These are phyloP conservation scores for Solanum ahanhuiri DNA, from an alignment of 257 asterid genomes.

Conservation along the genomic window DNA sequence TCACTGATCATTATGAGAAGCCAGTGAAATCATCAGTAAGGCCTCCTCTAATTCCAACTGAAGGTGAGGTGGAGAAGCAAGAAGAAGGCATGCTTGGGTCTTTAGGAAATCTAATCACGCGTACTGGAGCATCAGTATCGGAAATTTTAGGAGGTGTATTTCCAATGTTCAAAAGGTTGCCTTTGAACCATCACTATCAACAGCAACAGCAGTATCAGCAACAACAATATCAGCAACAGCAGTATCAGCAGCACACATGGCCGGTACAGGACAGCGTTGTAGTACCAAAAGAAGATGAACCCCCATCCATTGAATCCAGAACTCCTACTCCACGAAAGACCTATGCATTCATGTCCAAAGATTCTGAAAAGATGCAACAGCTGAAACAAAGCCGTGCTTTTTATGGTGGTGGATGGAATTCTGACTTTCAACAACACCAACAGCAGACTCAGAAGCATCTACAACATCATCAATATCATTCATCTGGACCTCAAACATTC, in stretches of 20 bases:
- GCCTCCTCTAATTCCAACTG: constrained; percentile 63
- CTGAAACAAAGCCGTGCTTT: constrained; percentile 67
- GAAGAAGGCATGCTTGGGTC: constrained; percentile 68
- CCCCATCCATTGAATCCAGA: constrained; percentile 59
- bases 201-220: constrained; percentile 10
- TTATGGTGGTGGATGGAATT: constrained; percentile 69
- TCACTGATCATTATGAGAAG: constrained; percentile 32
- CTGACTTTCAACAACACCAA: constrained; percentile 33
- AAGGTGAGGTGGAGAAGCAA: constrained; percentile 67
- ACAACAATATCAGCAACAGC: constrained; percentile 21
- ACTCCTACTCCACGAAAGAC: constrained; percentile 89
- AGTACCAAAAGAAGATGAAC: constrained; percentile 68
- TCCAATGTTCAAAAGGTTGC: constrained; percentile 49
- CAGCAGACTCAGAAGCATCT: constrained; percentile 52
- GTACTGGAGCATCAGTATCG: constrained; percentile 48
- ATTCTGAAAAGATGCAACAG: constrained; percentile 82
- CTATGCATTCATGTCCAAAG: constrained; percentile 84
- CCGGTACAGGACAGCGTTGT: constrained; percentile 80
- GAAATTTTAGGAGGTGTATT: constrained; percentile 61
- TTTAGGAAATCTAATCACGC: constrained; percentile 39
- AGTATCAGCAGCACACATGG: constrained; percentile 44
- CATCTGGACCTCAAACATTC: constrained; percentile 54
- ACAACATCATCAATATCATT: constrained; percentile 52
- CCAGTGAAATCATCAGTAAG: constrained; percentile 41
- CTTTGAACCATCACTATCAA: constrained; percentile 21